These are phyloP conservation scores for Coprinellus micaceus DNA, from an alignment of 768 basidiomycete genomes.

Conservation along the genomic window DNA sequence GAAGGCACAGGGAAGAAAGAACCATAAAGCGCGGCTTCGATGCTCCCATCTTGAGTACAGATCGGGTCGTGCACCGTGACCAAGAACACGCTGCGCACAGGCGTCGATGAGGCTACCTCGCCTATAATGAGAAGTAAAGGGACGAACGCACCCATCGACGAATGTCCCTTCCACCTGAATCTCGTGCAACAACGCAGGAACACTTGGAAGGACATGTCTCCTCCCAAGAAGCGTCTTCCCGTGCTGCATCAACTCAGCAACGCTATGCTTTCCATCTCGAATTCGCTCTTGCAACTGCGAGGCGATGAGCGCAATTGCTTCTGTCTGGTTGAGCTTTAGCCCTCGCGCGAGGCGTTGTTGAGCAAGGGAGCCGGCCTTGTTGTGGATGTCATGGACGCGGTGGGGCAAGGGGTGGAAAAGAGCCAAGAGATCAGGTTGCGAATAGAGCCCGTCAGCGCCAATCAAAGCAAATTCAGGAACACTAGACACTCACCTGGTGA, in stretches of 20 bases:
- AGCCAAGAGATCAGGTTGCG: neutral
- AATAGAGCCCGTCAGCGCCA: neutral
- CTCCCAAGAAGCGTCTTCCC: conserved; percentile 87
- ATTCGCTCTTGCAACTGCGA: conserved; percentile 92
- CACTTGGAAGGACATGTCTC: conserved; percentile 83
- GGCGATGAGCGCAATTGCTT: conserved; percentile 87
- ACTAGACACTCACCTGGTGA: conserved; percentile 46
- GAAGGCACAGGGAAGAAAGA: conserved; percentile 86
- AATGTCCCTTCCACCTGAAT: conserved; percentile 96
- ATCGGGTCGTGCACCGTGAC: conserved; percentile 97
- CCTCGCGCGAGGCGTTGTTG: conserved; percentile 96
- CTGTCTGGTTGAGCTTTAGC: conserved; percentile 78
- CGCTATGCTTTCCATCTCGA: conserved; percentile 82
- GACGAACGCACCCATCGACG: conserved; percentile 61
- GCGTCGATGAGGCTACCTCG: neutral
- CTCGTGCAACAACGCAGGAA: conserved; percentile 71
- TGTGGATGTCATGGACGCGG: neutral
- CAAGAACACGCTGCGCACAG: conserved; percentile 87
- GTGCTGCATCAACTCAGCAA: conserved; percentile 89
- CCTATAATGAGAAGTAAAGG: neutral
- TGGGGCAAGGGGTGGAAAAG: no score
- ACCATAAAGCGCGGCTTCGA: conserved; percentile 86
- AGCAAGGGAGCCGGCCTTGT: conserved; percentile 79
- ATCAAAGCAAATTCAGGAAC: neutral
- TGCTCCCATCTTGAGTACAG: conserved; percentile 74